Base-by-base conservation (phyloP, 73 alveolate genomes). In the Stentor coeruleus region DNA sequence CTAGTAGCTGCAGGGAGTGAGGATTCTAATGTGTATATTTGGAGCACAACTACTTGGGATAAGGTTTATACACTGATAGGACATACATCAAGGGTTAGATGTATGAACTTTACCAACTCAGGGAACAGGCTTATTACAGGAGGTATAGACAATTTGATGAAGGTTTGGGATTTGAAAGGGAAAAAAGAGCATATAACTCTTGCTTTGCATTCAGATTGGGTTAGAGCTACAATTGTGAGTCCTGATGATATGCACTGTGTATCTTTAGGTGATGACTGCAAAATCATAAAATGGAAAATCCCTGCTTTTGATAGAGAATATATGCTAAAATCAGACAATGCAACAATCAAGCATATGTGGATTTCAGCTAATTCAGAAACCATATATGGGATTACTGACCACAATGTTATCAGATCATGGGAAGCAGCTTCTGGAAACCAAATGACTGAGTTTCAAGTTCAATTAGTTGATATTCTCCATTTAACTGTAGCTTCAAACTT, bases 1-100 rank as follows among this genome's bases (percentile, higher is more conserved):
- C 79, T 82, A 20, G 86, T 96, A 88, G 99, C 99, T 38, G 99
- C 94, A 31, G 99, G 99, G 39, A 98, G 98, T 38, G 97, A 95
- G 36, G 95, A 91, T 82, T 59, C 92, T 80, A 93, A 90, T 87
- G 86, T 95, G 59, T 90, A 92, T 81, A 85, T 95, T 58, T 97
- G 96, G 85, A 92, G 92, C 66, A 93, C 91, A 28, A 88, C 85
- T 72, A 33, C 36, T 40, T 66, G 79, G 41, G 33, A 66, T 0
- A 0, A 28, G 40, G 26, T 66, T 26, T 15, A 33, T 20, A 66
- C 0, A 66, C 41, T 66, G 1, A 26, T 0, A 66, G 79, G 79
- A 1, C 79, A 66, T 66, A 31, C 20, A 0, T 14, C n/a, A 66
- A 66, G 79, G 39, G 79, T 66, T 1, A 20, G 40, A 20, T 66